A percentile compares a stretch with the other conserved stretches of the same genome.
These are phyloP conservation scores for Chaetomium fimeti DNA, from an alignment of 495 filamentous ascomycete genomes.

Conservation along the genomic window DNA sequence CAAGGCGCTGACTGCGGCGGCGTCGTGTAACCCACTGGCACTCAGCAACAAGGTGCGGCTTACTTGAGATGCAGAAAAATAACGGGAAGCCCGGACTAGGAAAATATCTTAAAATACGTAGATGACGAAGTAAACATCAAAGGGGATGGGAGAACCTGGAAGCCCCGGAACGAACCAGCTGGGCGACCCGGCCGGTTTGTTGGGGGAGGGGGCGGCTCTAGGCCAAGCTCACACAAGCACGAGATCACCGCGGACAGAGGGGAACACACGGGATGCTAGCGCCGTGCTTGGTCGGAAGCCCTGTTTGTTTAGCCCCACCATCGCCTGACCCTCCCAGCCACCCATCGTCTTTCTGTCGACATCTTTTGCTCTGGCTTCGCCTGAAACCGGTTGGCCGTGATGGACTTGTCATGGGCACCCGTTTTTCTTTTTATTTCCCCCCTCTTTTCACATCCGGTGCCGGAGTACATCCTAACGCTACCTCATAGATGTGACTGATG, in stretches of 20 bases:
- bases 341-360: background rate
- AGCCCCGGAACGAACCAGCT: background rate
- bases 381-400: background rate
- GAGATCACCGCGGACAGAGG: constrained; percentile 9
- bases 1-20: constrained; percentile 4
- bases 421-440: background rate
- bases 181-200: background rate
- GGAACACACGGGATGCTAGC: constrained; percentile 6
- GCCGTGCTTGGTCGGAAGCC: constrained; percentile 8
- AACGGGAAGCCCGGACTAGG: background rate
- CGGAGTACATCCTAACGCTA: background rate
- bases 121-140: background rate
- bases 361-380: background rate
- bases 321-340: constrained; percentile 5
- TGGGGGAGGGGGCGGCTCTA: constrained; percentile 2
- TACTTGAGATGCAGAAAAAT: background rate
- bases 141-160: background rate
- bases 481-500: background rate
- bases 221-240: constrained; percentile 12
- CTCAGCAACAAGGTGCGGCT: too few relatives aligned
- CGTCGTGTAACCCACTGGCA: constrained; percentile 3
- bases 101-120: background rate
- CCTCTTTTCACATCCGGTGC: background rate
- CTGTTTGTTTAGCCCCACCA: background rate
- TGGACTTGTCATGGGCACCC: background rate